Evolutionary conservation across 1,284 basidiomycete genomes (phyloP), one percentile per base, ranked within the genome.

Genomic region (Chiua sp.): DNA sequence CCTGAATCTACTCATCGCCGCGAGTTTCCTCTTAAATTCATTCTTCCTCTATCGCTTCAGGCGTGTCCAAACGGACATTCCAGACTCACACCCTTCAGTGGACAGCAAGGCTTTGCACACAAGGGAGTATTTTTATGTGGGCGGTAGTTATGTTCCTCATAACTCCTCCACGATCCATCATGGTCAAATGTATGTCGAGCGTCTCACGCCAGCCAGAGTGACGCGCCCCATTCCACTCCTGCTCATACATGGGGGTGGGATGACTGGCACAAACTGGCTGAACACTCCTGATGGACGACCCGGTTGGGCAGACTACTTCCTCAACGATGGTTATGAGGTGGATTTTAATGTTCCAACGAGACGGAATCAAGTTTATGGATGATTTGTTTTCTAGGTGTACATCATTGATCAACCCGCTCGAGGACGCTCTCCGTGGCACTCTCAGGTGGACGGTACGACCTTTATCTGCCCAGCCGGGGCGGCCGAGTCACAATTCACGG

Each of bases 361-460:
- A 20, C 11, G 22, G 30, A 48, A 50, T 20, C 39, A 22, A 55
- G 30, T 32, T 65, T 44, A 61, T n/a, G n/a, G n/a, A n/a, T n/a
- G n/a, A 55, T 56, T 28, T 13, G 22, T 57, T 22, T 42, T 42
- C 39, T 49, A 84, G 83, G 62, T 84, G 8, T 84, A 81, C 61
- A 72, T 84, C 26, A 72, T 83, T n/a, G 83, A 84, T 60, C 82
- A 84, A 63, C 79, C 82, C 2, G 73, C 79, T 7, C 76, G 83
- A 20, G 82, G 74, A 22, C 77, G 82, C 28, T 84, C 83, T 53
- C 67, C 79, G 1, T 84, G 79, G 78, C 80, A 81, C 52, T 62
- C 75, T 48, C 61, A 63, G 35, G 63, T 78, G 12, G 79, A 84
- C 51, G 82, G 82, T 16, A 51, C 69, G 3, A 76, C 75, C 47